These are phyloP conservation scores for Trametes coccinea DNA, from an alignment of 768 basidiomycete species.

Conservation along the genomic window DNA sequence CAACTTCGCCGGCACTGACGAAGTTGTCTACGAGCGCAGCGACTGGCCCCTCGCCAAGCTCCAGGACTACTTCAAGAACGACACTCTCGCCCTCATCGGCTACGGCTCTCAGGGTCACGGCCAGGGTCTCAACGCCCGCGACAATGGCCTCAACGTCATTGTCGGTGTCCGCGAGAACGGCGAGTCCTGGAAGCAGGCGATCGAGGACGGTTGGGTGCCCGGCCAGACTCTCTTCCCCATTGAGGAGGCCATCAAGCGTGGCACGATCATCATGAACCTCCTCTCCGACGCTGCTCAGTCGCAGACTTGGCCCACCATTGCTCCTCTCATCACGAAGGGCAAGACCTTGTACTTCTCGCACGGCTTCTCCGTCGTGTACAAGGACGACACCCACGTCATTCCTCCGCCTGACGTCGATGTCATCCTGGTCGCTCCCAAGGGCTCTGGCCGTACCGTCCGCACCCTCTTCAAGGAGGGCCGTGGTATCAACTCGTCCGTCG, in stretches of 20 bases:
- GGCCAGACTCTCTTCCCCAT: conserved; percentile 98
- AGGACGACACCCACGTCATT: conserved; percentile 92
- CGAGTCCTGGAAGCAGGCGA: conserved; percentile 94
- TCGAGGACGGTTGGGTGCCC: conserved; percentile 97
- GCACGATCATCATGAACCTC: conserved; percentile 99
- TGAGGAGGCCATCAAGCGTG: conserved; percentile 92
- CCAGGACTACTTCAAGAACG: conserved; percentile 99
- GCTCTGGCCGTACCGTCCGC: conserved; percentile 97
- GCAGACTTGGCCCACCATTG: conserved; percentile 86
- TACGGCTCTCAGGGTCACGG: conserved; percentile 99
- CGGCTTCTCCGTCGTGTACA: conserved; percentile 98
- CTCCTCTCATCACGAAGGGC: conserved; percentile 97
- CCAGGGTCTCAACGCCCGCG: conserved; percentile 97
- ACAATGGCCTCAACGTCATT: conserved; percentile 98
- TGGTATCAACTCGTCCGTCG: conserved; percentile 94
- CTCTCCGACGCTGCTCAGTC: conserved; percentile 99
- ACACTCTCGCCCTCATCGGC: conserved; percentile 97
- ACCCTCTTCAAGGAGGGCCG: conserved; percentile 99
- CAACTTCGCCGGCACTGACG: conserved; percentile 93
- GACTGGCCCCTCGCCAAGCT: conserved; percentile 99
- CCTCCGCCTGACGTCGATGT: conserved; percentile 95
- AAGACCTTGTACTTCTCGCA: conserved; percentile 99
- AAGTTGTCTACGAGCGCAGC: conserved; percentile 90
- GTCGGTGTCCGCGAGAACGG: conserved; percentile 97
- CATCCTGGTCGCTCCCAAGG: conserved; percentile 98